Base-by-base conservation (phyloP, 2,329 filamentous ascomycete genomes). In the Coleophoma crateriformis region DNA sequence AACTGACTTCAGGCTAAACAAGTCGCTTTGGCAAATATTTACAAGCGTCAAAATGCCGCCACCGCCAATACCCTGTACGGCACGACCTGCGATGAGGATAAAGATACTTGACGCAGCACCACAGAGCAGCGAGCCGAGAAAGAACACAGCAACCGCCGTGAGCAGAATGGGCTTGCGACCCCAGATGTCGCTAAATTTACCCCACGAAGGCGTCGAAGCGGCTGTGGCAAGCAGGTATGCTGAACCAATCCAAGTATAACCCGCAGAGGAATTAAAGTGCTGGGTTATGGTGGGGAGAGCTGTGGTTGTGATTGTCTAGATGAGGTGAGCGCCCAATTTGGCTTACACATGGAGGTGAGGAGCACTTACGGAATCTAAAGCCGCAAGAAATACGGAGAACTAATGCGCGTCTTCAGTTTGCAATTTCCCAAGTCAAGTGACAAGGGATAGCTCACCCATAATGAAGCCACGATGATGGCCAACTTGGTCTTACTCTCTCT, bases 191-290 rank as follows among this genome's bases (percentile, higher is more conserved):
- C 72, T 74, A 33, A 81, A 63, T 52, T 78, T 79, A 4, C 83
- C 85, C 87, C 87, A 90, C 10, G 57, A 61, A 0, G 86, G 85
- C 0, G 78, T 80, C 2, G 75, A 75, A 0, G 85, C 82, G 0
- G 85, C 82, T 58, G 81, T 82, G n/a, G 82, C 84, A 11, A 91
- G 77, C 3, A 90, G 71, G 64, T 87, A 91, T 0, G 87, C 80
- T 27, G 78, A 82, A 1, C 87, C 87, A 52, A 92, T 85, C 88
- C 87, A 91, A 13, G 83, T 82, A 67, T 90, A 91, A 8, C 62
- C 62, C 2, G 61, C 61, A 3, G 70, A 65, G 4, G 73, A 75
- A 15, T 75, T 63, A 57, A 81, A 78, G 33, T 76, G 65, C 52
- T 74, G 69, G 13, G 73, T 71, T 46, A 84, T 84, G 1, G 79